Conservation (phyloP, 202 grass and related monocot species). For the Musa balbisiana region DNA sequence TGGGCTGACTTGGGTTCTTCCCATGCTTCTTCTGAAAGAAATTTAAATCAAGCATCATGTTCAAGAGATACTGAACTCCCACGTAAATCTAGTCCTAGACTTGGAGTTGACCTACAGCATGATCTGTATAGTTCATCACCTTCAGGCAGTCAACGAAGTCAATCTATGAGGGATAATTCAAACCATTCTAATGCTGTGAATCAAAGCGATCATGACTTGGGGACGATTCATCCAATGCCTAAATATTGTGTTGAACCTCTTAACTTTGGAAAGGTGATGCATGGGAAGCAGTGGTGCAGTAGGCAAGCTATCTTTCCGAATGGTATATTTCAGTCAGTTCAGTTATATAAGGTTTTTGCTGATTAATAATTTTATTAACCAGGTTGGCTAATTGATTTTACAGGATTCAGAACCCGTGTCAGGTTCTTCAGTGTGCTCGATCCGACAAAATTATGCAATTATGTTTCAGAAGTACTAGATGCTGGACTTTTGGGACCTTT, state of each 20-base stretch:
- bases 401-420: slow-evolving; percentile 75
- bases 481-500: slow-evolving; percentile 55
- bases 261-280: slow-evolving; percentile 45
- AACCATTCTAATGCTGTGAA: slow-evolving; percentile 10
- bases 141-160: slow-evolving; percentile 24
- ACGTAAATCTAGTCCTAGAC: slow-evolving; percentile 30
- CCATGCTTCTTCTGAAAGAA: slow-evolving; percentile 13
- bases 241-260: slow-evolving; percentile 35
- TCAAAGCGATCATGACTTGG: not conserved
- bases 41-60: slow-evolving; percentile 24
- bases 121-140: not conserved
- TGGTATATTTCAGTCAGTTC: slow-evolving; percentile 33
- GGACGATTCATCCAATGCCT: not conserved
- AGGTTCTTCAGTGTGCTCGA: slow-evolving; percentile 50
- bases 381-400: not conserved
- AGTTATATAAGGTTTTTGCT: not conserved
- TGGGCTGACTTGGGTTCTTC: slow-evolving; percentile 28
- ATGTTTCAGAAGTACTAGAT: slow-evolving; percentile 74
- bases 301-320: slow-evolving; percentile 72
- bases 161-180: slow-evolving; percentile 27
- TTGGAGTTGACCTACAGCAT: slow-evolving; percentile 56
- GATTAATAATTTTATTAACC: not conserved
- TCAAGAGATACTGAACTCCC: slow-evolving; percentile 15
- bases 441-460: slow-evolving; percentile 49
- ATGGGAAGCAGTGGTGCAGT: slow-evolving; percentile 48